Conservation (phyloP, 345 rosid species). For the Moricandia arvensis region DNA sequence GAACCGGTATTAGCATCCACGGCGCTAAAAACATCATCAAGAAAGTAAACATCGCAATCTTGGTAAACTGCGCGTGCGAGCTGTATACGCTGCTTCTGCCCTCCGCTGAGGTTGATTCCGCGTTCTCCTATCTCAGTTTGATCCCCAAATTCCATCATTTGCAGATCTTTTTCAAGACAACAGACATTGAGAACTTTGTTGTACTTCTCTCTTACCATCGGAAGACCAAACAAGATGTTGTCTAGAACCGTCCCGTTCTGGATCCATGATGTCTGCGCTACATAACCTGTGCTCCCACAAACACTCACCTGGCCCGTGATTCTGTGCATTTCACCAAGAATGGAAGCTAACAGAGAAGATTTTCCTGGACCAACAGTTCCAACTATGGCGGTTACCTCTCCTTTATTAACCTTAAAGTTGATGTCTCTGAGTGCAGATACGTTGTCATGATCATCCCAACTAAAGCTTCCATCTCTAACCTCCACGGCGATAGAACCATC, state of each 20-base stretch:
- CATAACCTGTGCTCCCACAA: conserved; percentile 82
- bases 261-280: conserved; percentile 96
- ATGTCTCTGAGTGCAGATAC: conserved; percentile 58
- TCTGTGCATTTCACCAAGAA: conserved; percentile 97
- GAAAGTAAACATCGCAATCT: conserved; percentile 82
- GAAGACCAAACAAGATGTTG: conserved; percentile 81
- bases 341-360: conserved; percentile 78
- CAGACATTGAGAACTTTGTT: conserved; percentile 69
- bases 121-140: conserved; percentile 96
- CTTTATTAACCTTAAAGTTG: conserved; percentile 60
- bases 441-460: conserved; percentile 88
- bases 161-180: conserved; percentile 76
- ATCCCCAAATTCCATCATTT: conserved; percentile 96
- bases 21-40: conserved; percentile 93
- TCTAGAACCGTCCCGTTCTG: conserved; percentile 87
- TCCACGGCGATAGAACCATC: conserved; percentile 60
- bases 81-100: conserved; percentile 95
- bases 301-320: conserved; percentile 72
- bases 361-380: conserved; percentile 96
- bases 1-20: conserved; percentile 99
- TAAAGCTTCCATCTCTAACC: conserved; percentile 63
- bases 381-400: conserved; percentile 82
- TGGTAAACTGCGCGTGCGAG: conserved; percentile 94
- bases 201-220: conserved; percentile 64
- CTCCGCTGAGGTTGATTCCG: conserved; percentile 95